Evolutionary conservation across 2,329 filamentous ascomycete genomes (phyloP), one percentile per base, ranked within the genome.

Genomic region (Phialophora macrospora): DNA sequence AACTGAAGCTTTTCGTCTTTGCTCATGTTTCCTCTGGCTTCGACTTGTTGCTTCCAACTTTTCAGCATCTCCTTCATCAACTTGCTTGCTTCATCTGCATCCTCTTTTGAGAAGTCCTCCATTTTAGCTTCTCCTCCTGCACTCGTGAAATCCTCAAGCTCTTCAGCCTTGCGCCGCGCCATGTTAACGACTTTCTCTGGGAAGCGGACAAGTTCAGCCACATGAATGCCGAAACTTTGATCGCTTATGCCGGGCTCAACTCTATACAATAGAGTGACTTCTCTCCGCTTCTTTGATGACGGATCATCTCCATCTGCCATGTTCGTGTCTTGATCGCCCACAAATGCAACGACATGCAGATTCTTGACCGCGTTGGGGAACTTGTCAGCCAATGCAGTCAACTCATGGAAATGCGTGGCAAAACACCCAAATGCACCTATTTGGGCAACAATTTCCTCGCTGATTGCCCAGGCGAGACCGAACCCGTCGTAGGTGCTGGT

Each of bases 401-500:
- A 84, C 78, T 99, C 95, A 81, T 99, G 96, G 81, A 99, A 99
- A 77, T 99, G 95, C 1, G 95, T 99, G 4, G 96, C 95, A 75
- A 99, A 99, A 78, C 97, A 88, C 64, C 92, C 91, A 74, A 92
- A 97, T 72, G 93, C 96, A 62, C 92, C 90, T 66, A 99, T 98
- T 75, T 98, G 93, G 66, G 90, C 92, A 75, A 99, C 86, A 69
- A 99, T 98, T 79, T 99, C 93, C 79, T 99, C 95, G 0, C 92
- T 96, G 68, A 99, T 99, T 58, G 95, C 95, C 95, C 95, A 99
- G 0, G 96, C 95, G n/a, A 99, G 87, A 44, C 96, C 95, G 73
- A 99, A 99, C 8, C 95, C 95, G 76, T 99, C 96, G 77, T 99
- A 99, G 0, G 96, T 99, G 68, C 93, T 97, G 0, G 95, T 99